These are phyloP conservation scores for Arachis monticola DNA, from an alignment of 331 rosid species.

Conservation along the genomic window DNA sequence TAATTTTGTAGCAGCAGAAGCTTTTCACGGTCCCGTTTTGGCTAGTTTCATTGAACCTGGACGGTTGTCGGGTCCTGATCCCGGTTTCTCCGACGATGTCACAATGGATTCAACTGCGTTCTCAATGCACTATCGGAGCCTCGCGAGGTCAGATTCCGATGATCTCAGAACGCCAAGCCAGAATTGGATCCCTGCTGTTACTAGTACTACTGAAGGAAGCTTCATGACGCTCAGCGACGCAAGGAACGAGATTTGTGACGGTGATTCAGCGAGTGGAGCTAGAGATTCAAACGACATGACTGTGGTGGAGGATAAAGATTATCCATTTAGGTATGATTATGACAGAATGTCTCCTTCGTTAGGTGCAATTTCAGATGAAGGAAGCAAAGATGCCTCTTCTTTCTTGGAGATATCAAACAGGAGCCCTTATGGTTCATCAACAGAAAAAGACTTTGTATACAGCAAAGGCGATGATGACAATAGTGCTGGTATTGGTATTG, in stretches of 20 bases:
- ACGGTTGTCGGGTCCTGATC: conserved; percentile 65
- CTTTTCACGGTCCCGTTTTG: conserved; percentile 84
- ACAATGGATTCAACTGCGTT: conserved; percentile 92
- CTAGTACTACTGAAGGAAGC: conserved; percentile 52
- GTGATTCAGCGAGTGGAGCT: conserved; percentile 46
- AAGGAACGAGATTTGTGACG: conserved; percentile 37
- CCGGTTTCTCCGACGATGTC: conserved; percentile 62
- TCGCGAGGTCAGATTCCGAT: conserved; percentile 74
- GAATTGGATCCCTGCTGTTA: conserved; percentile 42
- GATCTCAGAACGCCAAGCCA: conserved; percentile 61
- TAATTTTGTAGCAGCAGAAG: conserved; percentile 60
- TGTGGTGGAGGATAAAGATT: conserved; percentile 57
- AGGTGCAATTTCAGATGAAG: conserved; percentile 65
- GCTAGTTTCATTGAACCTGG: conserved; percentile 76
- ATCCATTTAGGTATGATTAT: conserved; percentile 51
- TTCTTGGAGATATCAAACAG: conserved; percentile 32
- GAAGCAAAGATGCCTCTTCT: conserved; percentile 52
- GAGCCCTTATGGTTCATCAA: neutral
- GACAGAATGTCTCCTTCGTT: conserved; percentile 60
- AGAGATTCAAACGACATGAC: conserved; percentile 82
- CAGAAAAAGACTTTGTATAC: neutral
- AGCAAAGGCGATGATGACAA: neutral
- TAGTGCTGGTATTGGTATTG: neutral
- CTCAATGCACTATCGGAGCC: conserved; percentile 89
- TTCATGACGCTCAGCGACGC: conserved; percentile 64